Base-by-base conservation (phyloP, 768 basidiomycete species). In the Boletus patriciae region DNA sequence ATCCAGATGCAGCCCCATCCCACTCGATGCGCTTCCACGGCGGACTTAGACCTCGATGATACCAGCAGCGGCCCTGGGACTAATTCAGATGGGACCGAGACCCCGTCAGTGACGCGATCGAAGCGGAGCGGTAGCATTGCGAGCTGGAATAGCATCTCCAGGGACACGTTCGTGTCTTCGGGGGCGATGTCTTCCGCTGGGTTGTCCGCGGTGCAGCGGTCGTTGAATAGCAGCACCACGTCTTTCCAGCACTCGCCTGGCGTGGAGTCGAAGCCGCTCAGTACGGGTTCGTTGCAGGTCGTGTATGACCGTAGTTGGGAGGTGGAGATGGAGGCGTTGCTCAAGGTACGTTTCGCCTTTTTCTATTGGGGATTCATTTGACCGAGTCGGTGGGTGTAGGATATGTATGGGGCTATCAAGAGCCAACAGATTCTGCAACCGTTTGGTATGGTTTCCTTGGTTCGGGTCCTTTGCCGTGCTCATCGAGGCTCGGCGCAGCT, bases 391-490 rank as follows among this genome's bases (percentile, higher is more conserved):
- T 27, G 41, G 19, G 16, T 25, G 1, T 61, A 95, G 92, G 97
- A 99, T 67, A 96, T 99, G 82, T 99, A 94, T 77, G 83, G 79
- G 63, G 87, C 94, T 9, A 86, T 98, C 74, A 94, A 95, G 76
- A 83, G 79, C 40, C 90, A 94, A 64, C 91, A 94, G 70, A 95
- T 98, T 61, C 73, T 95, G 38, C 90, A 95, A 60, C 94, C 94
- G 2, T 72, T 87, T 27, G 80, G 78, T 57, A 79, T 76, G 56
- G 76, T 75, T 60, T 62, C 62, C 29, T 55, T 65, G 46, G 59
- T 66, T 51, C 78, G 6, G 84, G 43, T 66, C 80, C 4, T 10
- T 85, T 84, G 15, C 78, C 76, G 41, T 81, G 83, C 25, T 87
- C 84, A 25, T 67, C 83, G 34, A 84, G 78, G 52, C 83, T 86